Evolutionary conservation across 1,139 yeast species (phyloP).

Genomic region (Lodderomyces orthopsilosis): DNA sequence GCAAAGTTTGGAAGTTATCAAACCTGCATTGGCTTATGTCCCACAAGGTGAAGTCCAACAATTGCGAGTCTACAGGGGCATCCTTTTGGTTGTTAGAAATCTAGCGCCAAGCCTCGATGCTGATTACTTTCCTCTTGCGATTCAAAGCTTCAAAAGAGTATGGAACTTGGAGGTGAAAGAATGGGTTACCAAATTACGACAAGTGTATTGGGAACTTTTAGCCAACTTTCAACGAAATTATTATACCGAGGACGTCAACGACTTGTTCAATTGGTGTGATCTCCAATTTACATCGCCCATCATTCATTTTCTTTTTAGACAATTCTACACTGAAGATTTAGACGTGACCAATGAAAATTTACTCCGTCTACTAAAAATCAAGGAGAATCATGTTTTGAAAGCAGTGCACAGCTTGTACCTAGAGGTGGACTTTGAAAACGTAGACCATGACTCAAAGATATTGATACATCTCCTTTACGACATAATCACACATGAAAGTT

Average conservation of each 20-base stretch:
- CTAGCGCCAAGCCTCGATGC: slow-evolving; percentile 5
- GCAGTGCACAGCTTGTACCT: slow-evolving; percentile 7
- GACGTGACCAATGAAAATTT: slow-evolving; percentile 12
- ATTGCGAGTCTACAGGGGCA: slow-evolving; percentile 13
- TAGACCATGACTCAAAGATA: slow-evolving; percentile 13
- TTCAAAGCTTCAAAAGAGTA: slow-evolving; percentile 7
- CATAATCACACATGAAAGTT: slow-evolving; percentile 24
- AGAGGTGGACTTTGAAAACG: slow-evolving; percentile 3
- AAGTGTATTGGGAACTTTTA: slow-evolving; percentile 14
- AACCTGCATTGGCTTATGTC: slow-evolving; percentile 3
- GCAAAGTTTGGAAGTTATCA: slow-evolving; percentile 1
- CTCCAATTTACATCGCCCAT: slow-evolving; percentile 7
- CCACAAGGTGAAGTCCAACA: slow-evolving; percentile 5
- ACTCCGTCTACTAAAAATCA: slow-evolving; percentile 8
- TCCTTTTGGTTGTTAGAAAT: slow-evolving; percentile 13
- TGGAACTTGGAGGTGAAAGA: slow-evolving; percentile 3
- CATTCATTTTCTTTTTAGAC: slow-evolving; percentile 15
- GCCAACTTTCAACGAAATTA: slow-evolving; percentile 13
- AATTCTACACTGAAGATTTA: slow-evolving; percentile 13
- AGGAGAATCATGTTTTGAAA: slow-evolving; percentile 6
- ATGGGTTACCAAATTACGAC: slow-evolving; percentile 6
- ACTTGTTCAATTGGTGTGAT: slow-evolving; percentile 6
- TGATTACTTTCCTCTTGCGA: slow-evolving; percentile 4
- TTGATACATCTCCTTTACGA: slow-evolving; percentile 16
- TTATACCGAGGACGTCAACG: slow-evolving; percentile 4